A percentile compares a stretch with the other conserved stretches of the same genome.
Conservation (phyloP, 1,139 yeast species). For the Torulaspora pretoriensis region DNA sequence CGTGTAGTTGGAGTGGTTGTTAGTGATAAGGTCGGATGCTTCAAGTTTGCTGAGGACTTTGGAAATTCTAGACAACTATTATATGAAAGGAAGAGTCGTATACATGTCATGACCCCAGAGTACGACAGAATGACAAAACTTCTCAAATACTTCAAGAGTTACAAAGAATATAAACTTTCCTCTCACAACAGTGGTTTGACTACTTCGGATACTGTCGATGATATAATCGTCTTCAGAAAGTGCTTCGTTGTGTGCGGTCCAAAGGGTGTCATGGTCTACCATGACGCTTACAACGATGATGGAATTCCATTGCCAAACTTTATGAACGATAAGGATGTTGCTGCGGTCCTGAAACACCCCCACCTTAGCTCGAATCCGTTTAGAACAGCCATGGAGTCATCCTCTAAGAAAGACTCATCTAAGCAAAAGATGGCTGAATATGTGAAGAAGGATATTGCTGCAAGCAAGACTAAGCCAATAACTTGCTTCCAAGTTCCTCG, state of each 20-base stretch:
- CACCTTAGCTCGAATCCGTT: conserved; percentile 33
- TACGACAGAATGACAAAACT: conserved; percentile 53
- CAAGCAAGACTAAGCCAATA: conserved; percentile 47
- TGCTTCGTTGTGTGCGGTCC: conserved; percentile 64
- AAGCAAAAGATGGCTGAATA: conserved; percentile 33
- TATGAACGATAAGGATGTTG: conserved; percentile 32
- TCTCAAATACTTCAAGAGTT: conserved; percentile 51
- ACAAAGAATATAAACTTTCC: conserved; percentile 40
- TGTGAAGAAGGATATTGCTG: conserved; percentile 33
- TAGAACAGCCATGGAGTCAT: conserved; percentile 30
- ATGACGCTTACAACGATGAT: conserved; percentile 51
- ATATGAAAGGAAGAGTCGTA: conserved; percentile 47
- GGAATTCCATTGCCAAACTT: conserved; percentile 50
- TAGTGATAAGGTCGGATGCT: conserved; percentile 46
- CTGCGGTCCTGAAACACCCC: conserved; percentile 28
- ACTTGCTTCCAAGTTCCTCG: conserved; percentile 53
- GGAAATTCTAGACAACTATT: conserved; percentile 55
- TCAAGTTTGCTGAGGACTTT: conserved; percentile 56
- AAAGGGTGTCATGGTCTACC: conserved; percentile 63
- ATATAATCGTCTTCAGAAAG: conserved; percentile 55
- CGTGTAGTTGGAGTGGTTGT: conserved; percentile 35
- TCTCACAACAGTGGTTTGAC: conserved; percentile 42
- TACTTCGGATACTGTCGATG: conserved; percentile 49
- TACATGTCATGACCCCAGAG: conserved; percentile 35
- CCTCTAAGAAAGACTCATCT: conserved; percentile 39